Conservation (phyloP, 495 filamentous ascomycete species). For the Saxophila tyrrhenica region DNA sequence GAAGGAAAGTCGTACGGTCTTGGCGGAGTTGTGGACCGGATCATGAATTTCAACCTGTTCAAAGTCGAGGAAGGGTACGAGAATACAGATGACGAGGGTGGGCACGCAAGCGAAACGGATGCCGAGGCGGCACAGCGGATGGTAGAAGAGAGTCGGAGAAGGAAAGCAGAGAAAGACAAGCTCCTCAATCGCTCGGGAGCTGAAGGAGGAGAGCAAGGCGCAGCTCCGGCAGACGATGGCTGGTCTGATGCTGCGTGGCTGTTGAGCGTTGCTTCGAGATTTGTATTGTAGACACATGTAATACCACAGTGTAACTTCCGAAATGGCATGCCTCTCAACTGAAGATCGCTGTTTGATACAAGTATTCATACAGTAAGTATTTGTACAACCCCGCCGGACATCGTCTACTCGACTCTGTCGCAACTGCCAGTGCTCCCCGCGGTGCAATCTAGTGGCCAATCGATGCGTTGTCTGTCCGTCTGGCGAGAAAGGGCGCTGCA, state of each 20-base stretch:
- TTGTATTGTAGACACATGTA: constrained; percentile 31
- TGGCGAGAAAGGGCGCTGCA: no score
- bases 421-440: no score
- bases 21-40: constrained; percentile 62
- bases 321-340: no score
- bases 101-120: constrained; percentile 33
- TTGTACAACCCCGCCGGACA: no score
- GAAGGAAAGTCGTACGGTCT: constrained; percentile 46
- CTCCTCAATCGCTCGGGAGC: constrained; percentile 5
- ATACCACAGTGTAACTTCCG: no score
- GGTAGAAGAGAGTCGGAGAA: constrained; percentile 32
- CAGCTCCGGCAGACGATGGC: constrained; percentile 30
- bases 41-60: constrained; percentile 70
- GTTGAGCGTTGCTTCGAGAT: constrained; percentile 61
- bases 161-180: constrained; percentile 24
- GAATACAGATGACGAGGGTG: constrained; percentile 37
- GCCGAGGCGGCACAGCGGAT: constrained; percentile 22
- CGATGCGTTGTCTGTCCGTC: no score
- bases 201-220: constrained; percentile 16
- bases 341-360: no score
- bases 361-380: no score
- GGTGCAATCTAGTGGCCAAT: no score
- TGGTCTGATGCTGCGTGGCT: constrained; percentile 86
- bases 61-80: constrained; percentile 56
- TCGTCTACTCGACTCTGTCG: no score